A percentile compares a stretch with the other conserved stretches of the same genome.
Evolutionary conservation across 2,329 filamentous ascomycete genomes (phyloP).

Genomic region (Monosporascus cannonballus): DNA sequence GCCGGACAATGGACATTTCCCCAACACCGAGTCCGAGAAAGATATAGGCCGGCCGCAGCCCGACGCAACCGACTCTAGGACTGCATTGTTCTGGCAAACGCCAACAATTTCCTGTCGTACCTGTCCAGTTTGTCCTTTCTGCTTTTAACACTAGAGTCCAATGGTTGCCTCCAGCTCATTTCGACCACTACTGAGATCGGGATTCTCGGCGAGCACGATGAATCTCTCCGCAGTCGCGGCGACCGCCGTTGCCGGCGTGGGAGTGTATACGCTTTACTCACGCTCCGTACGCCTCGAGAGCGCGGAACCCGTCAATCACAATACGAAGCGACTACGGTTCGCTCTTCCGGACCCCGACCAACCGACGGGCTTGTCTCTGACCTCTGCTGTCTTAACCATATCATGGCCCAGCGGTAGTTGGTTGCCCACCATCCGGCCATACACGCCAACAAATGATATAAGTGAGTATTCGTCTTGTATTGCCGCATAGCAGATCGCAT

Average conservation of each 20-base stretch:
- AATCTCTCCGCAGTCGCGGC: neutral
- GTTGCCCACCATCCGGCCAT: slow-evolving; percentile 57
- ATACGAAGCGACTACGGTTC: slow-evolving; percentile 53
- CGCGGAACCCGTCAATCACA: slow-evolving; percentile 48
- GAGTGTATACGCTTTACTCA: neutral
- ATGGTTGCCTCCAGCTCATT: neutral
- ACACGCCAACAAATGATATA: slow-evolving; percentile 55
- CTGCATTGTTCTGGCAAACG: no score
- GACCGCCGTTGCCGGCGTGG: neutral
- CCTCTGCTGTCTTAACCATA: slow-evolving; percentile 53
- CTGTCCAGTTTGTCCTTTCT: no score
- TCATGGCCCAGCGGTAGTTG: slow-evolving; percentile 51
- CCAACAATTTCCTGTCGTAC: no score
- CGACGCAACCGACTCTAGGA: no score
- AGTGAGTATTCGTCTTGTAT: slow-evolving; percentile 27
- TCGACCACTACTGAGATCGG: neutral
- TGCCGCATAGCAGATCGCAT: no score
- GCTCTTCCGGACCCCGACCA: slow-evolving; percentile 41
- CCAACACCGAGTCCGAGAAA: no score
- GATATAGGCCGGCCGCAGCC: no score
- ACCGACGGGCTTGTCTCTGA: slow-evolving; percentile 42
- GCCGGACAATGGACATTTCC: no score
- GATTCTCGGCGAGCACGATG: neutral
- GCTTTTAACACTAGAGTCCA: neutral
- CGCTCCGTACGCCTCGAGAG: slow-evolving; percentile 34